These are phyloP conservation scores for Fremontodendron californicum DNA, from an alignment of 345 rosid species.

Conservation along the genomic window DNA sequence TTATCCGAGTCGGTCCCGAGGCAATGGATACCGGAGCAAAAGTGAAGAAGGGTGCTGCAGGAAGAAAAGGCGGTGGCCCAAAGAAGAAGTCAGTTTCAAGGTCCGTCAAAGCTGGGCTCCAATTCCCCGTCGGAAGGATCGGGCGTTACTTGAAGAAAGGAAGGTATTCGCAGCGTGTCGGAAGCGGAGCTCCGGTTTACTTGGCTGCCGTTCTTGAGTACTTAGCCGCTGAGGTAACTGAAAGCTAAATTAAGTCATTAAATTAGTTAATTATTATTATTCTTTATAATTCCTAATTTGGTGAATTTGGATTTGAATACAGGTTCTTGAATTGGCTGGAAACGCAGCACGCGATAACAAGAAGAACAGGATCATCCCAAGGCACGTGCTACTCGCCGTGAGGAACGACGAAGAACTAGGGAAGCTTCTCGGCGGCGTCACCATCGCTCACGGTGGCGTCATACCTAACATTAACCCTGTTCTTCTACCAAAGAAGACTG, in stretches of 20 bases:
- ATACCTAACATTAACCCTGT: constrained; percentile 67
- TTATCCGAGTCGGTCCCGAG: background rate
- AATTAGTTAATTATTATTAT: background rate
- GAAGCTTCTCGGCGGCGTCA: constrained; percentile 60
- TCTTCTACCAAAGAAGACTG: constrained; percentile 59
- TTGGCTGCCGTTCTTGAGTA: constrained; percentile 82
- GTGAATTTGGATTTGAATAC: background rate
- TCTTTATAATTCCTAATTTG: background rate
- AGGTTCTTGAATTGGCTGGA: constrained; percentile 71
- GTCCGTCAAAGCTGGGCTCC: constrained; percentile 71
- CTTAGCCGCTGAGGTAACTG: constrained; percentile 67
- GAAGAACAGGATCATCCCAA: constrained; percentile 65
- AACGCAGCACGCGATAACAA: constrained; percentile 76
- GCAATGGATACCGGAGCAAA: constrained; percentile 54
- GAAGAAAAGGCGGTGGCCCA: constrained; percentile 68
- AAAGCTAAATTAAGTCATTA: background rate
- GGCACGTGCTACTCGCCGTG: constrained; percentile 57
- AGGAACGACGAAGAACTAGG: constrained; percentile 73
- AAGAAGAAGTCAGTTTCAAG: constrained; percentile 74
- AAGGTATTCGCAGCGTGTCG: constrained; percentile 59
- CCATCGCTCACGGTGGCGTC: constrained; percentile 68
- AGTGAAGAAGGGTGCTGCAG: constrained; percentile 60
- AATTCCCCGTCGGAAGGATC: constrained; percentile 78
- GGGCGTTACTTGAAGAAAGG: constrained; percentile 78
- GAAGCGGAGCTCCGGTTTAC: constrained; percentile 74